Base-by-base conservation (phyloP, 495 filamentous ascomycete genomes). In the Pyrenula massariospora region DNA sequence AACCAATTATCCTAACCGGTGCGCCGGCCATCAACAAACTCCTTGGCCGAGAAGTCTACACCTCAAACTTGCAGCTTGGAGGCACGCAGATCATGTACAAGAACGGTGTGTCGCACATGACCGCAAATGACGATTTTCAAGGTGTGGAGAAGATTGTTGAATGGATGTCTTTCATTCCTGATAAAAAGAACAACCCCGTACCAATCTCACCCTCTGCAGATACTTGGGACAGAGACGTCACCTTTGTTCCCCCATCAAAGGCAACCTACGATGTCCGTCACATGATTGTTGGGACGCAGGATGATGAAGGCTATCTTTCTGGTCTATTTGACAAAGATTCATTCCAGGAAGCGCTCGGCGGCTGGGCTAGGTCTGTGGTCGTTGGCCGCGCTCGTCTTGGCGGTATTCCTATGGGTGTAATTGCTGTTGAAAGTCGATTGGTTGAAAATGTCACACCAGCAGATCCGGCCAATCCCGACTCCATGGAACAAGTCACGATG, bases 71-170 rank as follows among this genome's bases (percentile, higher is more conserved):
- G 59, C 93, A 98, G 77, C 87, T 98, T 59, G 93, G 93, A 83
- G 93, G 93, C 63, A 97, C 93, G 48, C 93, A 98, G 74, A 98
- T 98, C 79, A 98, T 98, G 93, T 97, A 98, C 82, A 92, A 86
- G 75, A 98, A 98, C 68, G 93, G 93, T 81, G 94, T 98, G 23
- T 97, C 94, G 10, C 93, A 98, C 75, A 88, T 97, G 86, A 96
- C 92, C 59, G 93, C 93, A 66, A 88, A 84, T 64, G 93, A 98
- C 67, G 93, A 98, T 77, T 97, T 97, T 58, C 90, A 90, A 59
- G 93, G 93, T 80, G 90, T 98, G 12, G 85, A 88, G 71, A 95
- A 95, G 83, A 97, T 98, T 66, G 87, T 97, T 24, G 85, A 95
- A 63, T 98, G 93, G 93, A 83, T 98, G 76, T 88, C 90, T 2